Evolutionary conservation across 1,284 basidiomycete species (phyloP).

Genomic region (Moniliella sp.): DNA sequence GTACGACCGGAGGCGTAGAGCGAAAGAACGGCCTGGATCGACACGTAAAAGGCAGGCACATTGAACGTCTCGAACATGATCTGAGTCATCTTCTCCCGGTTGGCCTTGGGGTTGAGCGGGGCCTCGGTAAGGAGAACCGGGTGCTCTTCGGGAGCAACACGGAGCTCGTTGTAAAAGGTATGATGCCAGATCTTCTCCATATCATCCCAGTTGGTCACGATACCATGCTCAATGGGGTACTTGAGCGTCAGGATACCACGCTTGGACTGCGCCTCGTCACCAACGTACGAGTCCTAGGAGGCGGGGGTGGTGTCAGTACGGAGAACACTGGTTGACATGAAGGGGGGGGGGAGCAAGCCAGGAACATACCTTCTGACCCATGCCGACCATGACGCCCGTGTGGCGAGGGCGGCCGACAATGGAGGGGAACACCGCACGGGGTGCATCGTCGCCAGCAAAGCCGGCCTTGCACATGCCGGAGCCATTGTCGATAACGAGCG

Average conservation of each 20-base stretch:
- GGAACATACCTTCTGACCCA: conserved; percentile 38
- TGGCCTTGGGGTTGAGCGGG: conserved; percentile 79
- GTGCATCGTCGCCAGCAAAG: conserved; percentile 56
- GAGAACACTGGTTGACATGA: too few species aligned
- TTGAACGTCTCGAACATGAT: conserved; percentile 97
- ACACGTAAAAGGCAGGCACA: conserved; percentile 73
- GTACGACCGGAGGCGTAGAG: conserved; percentile 76
- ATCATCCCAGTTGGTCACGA: conserved; percentile 53
- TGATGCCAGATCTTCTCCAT: conserved; percentile 35
- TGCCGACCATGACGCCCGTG: conserved; percentile 63
- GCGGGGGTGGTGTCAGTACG: too few species aligned
- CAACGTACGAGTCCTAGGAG: conserved; percentile 36
- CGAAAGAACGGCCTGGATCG: conserved; percentile 76
- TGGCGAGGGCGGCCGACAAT: conserved; percentile 80
- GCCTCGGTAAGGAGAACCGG: conserved; percentile 80
- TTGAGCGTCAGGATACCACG: conserved; percentile 79
- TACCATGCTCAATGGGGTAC: conserved; percentile 42
- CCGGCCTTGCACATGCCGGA: conserved; percentile 35
- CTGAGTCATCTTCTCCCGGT: conserved; percentile 88
- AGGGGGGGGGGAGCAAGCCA: too few species aligned
- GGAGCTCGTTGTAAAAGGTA: conserved; percentile 38
- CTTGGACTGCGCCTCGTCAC: conserved; percentile 77
- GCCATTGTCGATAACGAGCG: conserved; percentile 35
- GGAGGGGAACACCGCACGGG: conserved; percentile 56
- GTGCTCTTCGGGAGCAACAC: conserved; percentile 54